Base-by-base conservation (phyloP, 805 yeast species). In the Saturnispora silvae region DNA sequence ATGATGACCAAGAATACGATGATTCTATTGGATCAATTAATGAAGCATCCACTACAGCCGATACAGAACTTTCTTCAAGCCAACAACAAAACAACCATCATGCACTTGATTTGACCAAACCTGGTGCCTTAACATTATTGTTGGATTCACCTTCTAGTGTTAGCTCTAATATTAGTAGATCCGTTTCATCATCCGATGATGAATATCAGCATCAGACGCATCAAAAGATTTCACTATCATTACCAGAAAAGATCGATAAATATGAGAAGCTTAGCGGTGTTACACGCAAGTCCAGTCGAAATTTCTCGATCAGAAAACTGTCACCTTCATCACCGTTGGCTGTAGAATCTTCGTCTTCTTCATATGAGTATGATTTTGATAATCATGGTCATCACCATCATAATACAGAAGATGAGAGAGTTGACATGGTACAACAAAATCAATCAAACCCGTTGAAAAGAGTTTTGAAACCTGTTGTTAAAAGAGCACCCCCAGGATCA, bases 181-280 rank as follows among this genome's bases (percentile, higher is more conserved):
- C 18, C 13, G n/a, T 19, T 9, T 19, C 27, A 22, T 16, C 22
- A 18, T 32, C 20, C 5, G 33, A 30, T n/a, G 33, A 30, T 15
- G 30, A 35, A 8, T 33, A 35, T n/a, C 11, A 25, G 15, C 28
- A 22, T 5, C 31, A 28, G 14, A 6, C 9, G n/a, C 20, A 14
- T 27, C n/a, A 25, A 9, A 29, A 23, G 14, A 15, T 29, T 28
- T 35, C 33, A 15, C 31, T 31, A 16, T 40, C 42, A 16, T 14
- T 56, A 26, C 51, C 54, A 7, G 51, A 49, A 14, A 56, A 50
- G 33, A 41, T 56, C 16, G 51, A 54, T 22, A 54, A 45, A 38
- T 56, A 48, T 41, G 61, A 56, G 40, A 44, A 50, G 30, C 37
- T 54, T 31, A 48, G 55, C 28, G 58, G 59, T 3, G 45, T 51